Base-by-base conservation (phyloP, 164 flowering plant species). In the Berberis thunbergii region DNA sequence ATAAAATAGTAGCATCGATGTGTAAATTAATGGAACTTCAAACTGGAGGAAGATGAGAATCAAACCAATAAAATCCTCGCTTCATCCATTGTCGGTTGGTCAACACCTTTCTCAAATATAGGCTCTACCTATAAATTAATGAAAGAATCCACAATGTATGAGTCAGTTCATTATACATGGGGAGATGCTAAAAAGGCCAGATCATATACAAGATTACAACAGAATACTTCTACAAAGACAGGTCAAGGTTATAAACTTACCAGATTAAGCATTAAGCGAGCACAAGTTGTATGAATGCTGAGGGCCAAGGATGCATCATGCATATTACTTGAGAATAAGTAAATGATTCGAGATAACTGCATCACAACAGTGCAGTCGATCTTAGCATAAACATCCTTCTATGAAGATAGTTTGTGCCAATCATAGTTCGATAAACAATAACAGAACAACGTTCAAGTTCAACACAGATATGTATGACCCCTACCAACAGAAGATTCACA, bases 261-360 rank as follows among this genome's bases (percentile, higher is more conserved):
- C 98, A 95, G 85, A 81, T 95, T 95, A 74, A 95, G 78, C 99
- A 95, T 95, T 65, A 95, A 70, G 41, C 99, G 96, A 66, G 99
- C 97, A 83, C 99, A 91, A 43, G 98, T 95, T 4, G 99, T 95
- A 64, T 95, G 99, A 66, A 95, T 86, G 75, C 91, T 85, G 62
- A 91, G 85, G 3, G 97, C 81, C 71, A 95, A 76, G 40, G 99
- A 86, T n/a, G 99, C 87, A 73, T 95, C 99, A 72, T 91, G 99
- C 99, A 95, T 91, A 74, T 91, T 95, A 68, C 98, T 88, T 42
- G 99, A 95, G 76, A 95, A 95, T 73, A 95, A 77, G 79, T 95
- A 95, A 41, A 95, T 91, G 68, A 95, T 91, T 64, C 94, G 84
- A 12, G 99, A 95, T 64, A 95, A 66, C 99, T 95, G 97, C 89